Evolutionary conservation across 805 yeast genomes (phyloP), one percentile per base, ranked within the genome.

Genomic region (Starmerella cellae): DNA sequence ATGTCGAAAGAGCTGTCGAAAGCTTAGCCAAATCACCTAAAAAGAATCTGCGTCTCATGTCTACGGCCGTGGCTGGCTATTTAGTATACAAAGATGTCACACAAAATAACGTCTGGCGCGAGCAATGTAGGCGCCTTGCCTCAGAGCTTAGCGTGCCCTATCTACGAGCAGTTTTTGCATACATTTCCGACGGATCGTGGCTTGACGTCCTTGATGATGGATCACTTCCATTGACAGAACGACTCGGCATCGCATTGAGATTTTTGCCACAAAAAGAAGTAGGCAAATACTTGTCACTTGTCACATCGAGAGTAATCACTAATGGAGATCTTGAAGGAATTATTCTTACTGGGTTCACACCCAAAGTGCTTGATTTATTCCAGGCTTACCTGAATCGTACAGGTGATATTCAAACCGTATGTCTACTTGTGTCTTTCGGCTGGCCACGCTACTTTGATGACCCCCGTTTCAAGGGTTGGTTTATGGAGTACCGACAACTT

Each of bases 181-280:
- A 77, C 53, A 79, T 88, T 41, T 85, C 95, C 0, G 95, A 88
- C 56, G 81, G 83, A 36, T 91, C 87, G 50, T 88, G 97, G 96
- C 79, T 88, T 78, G 96, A 84, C 55, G 94, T 88, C 1, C 66
- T 88, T 40, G 94, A 84, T 56, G 96, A 88, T 55, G 75, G 79
- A 17, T 79, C 94, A 1, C 67, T 88, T 33, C 95, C 98, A 0
- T 64, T 88, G 32, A 68, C 88, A 41, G 98, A 88, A 56, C 66
- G 95, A 50, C 62, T 88, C 11, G 96, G 96, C 1, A 88, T 88
- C 22, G 96, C 97, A 0, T 65, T 88, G 20, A 67, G 95, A 38
- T 88, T 82, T 53, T 63, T 88, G 27, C 75, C 87, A 1, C 95
- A 85, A 56, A 69, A 74, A 36, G 95, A 62, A 39, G 64, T 88